These are phyloP conservation scores for Chaetomium fimeti DNA, from an alignment of 495 filamentous ascomycete species.

Conservation along the genomic window DNA sequence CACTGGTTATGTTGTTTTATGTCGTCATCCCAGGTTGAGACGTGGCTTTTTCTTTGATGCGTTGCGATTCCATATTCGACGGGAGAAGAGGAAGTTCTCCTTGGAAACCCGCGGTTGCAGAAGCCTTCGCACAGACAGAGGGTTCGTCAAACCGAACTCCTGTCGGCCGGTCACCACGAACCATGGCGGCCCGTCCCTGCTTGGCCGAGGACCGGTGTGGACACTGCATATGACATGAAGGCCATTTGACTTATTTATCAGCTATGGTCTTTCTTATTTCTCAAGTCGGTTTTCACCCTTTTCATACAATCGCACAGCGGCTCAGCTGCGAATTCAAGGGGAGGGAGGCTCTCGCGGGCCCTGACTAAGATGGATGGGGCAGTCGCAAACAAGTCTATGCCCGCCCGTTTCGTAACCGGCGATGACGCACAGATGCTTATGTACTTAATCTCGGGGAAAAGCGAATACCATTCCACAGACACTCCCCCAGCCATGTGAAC, in stretches of 20 bases:
- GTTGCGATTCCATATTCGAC: constrained; percentile 1
- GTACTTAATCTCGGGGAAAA: constrained; percentile 18
- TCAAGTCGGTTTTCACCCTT: background rate
- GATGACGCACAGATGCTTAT: constrained; percentile 3
- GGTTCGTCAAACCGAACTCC: background rate
- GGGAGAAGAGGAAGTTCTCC: background rate
- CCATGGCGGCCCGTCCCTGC: background rate
- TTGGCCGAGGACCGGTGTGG: background rate
- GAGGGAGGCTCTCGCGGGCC: background rate
- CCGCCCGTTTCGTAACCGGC: background rate
- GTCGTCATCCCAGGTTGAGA: background rate
- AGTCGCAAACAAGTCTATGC: background rate
- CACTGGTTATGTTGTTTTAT: constrained; percentile 14
- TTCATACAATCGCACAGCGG: background rate
- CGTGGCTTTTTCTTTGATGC: constrained; percentile 8
- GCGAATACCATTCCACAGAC: constrained; percentile 13
- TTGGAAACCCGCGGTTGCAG: background rate
- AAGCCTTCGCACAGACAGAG: constrained; percentile 6
- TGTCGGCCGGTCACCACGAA: constrained; percentile 1
- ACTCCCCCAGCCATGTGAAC: too few species aligned
- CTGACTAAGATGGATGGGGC: constrained; percentile 1
- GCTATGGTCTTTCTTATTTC: background rate
- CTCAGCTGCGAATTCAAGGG: background rate
- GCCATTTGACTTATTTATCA: background rate
- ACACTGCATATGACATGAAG: background rate